A percentile compares a stretch with the other conserved stretches of the same genome.
Evolutionary conservation across 345 rosid genomes (phyloP).

Genomic region (Linum usitatissimum): DNA sequence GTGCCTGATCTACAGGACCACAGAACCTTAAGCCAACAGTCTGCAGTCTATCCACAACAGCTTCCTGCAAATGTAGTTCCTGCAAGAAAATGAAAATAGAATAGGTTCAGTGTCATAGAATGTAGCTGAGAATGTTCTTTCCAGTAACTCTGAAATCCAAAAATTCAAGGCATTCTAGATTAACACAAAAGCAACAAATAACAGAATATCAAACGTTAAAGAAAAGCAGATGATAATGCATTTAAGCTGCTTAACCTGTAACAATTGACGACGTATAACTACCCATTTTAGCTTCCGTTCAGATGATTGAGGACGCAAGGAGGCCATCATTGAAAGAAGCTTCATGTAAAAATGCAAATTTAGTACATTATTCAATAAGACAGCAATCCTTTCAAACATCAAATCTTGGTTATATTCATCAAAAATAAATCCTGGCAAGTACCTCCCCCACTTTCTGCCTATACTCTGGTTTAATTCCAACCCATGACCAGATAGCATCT

Average conservation of each 20-base stretch:
- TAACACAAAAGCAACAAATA: not conserved
- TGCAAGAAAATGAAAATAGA: conserved; percentile 29
- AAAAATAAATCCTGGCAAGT: no score
- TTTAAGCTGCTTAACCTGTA: conserved; percentile 46
- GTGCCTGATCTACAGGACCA: conserved; percentile 82
- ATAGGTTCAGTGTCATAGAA: no score
- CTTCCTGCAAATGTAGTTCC: conserved; percentile 86
- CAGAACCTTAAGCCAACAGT: conserved; percentile 88
- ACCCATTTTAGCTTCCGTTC: conserved; percentile 80
- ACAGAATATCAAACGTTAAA: not conserved
- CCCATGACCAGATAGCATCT: conserved; percentile 93
- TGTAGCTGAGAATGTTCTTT: no score
- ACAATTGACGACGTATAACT: conserved; percentile 83
- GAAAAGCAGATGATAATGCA: not conserved
- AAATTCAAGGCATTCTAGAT: not conserved
- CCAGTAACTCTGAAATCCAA: no score
- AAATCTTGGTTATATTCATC: conserved; percentile 7
- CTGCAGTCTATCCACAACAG: conserved; percentile 84
- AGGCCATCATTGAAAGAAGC: conserved; percentile 88
- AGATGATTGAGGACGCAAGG: conserved; percentile 87
- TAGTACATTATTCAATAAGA: conserved; percentile 12
- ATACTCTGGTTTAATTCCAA: conserved; percentile 76
- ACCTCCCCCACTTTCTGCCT: conserved; percentile 94
- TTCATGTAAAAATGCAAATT: conserved; percentile 30
- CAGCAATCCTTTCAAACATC: conserved; percentile 8